These are phyloP conservation scores for Cyclocybe cylindracea DNA, from an alignment of 768 basidiomycete species.

Conservation along the genomic window DNA sequence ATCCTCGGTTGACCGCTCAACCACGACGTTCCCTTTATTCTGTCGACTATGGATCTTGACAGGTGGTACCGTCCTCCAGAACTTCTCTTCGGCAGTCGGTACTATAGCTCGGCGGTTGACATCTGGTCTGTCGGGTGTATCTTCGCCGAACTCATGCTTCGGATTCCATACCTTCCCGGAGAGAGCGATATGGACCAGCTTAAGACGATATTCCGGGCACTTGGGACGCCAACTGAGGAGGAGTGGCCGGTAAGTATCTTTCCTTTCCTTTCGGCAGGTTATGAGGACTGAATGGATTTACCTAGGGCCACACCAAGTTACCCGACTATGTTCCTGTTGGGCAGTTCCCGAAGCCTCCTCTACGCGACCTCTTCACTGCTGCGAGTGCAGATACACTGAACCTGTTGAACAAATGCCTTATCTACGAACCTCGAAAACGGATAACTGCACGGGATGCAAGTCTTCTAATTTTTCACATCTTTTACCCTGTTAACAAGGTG, in stretches of 20 bases:
- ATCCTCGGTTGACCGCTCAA: not conserved
- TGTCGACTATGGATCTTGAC: not conserved
- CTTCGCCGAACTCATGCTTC: constrained; percentile 95
- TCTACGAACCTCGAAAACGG: constrained; percentile 84
- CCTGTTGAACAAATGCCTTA: constrained; percentile 74
- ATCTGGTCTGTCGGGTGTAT: constrained; percentile 99
- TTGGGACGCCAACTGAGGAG: constrained; percentile 95
- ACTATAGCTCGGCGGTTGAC: constrained; percentile 91
- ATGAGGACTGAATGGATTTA: not conserved
- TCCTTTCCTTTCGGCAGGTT: not conserved
- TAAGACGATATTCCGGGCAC: constrained; percentile 89
- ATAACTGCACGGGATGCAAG: constrained; percentile 78
- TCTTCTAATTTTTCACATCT: constrained; percentile 9
- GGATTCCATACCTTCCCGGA: constrained; percentile 93
- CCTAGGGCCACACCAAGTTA: constrained; percentile 84
- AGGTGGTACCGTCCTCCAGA: constrained; percentile 99
- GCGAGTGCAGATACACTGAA: constrained; percentile 86
- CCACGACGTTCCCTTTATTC: not conserved
- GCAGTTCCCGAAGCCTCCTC: constrained; percentile 78
- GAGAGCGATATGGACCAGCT: constrained; percentile 97
- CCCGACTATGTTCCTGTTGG: constrained; percentile 89
- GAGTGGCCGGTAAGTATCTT: constrained; percentile 87
- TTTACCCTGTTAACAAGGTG: not conserved
- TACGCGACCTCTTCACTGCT: constrained; percentile 89
- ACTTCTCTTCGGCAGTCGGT: constrained; percentile 85